A percentile compares a stretch with the other conserved stretches of the same genome.
Conservation (phyloP, 148 eudicot species). For the Rhododendron williamsianum region DNA sequence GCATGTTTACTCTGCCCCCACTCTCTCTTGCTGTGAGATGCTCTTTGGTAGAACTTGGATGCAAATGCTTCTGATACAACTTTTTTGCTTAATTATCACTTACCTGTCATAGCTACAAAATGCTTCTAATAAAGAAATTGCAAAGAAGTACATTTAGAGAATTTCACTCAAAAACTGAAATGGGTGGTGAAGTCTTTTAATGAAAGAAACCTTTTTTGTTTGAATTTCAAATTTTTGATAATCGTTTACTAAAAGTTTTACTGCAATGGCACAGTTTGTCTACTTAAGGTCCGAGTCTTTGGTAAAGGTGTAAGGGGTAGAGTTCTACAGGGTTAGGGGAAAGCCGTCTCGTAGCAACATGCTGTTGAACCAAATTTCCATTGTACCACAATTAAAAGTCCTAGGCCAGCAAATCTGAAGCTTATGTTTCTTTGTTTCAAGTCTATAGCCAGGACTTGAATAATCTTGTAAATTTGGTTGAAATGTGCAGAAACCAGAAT, state of each 20-base stretch:
- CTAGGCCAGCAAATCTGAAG: neutral
- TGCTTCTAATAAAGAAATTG: neutral
- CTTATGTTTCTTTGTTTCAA: neutral
- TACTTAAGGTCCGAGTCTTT: neutral
- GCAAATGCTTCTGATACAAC: neutral
- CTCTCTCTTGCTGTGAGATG: neutral
- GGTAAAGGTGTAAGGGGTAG: neutral
- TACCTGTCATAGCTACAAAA: neutral
- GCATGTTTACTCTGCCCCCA: constrained; percentile 25
- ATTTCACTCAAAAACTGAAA: neutral
- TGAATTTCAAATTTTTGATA: neutral
- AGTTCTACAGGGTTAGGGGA: neutral
- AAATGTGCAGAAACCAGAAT: constrained; percentile 78
- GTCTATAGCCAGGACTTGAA: neutral
- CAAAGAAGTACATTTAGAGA: neutral
- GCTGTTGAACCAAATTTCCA: neutral
- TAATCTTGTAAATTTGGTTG: neutral
- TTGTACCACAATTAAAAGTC: neutral
- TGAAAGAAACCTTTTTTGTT: neutral
- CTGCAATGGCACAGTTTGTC: neutral
- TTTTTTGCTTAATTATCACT: neutral
- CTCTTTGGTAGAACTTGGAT: neutral
- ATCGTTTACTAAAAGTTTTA: neutral
- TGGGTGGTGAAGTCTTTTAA: neutral
- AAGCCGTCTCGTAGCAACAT: neutral